Evolutionary conservation across 352 stramenopile genomes (phyloP).

Genomic region (Phytophthora syringae): DNA sequence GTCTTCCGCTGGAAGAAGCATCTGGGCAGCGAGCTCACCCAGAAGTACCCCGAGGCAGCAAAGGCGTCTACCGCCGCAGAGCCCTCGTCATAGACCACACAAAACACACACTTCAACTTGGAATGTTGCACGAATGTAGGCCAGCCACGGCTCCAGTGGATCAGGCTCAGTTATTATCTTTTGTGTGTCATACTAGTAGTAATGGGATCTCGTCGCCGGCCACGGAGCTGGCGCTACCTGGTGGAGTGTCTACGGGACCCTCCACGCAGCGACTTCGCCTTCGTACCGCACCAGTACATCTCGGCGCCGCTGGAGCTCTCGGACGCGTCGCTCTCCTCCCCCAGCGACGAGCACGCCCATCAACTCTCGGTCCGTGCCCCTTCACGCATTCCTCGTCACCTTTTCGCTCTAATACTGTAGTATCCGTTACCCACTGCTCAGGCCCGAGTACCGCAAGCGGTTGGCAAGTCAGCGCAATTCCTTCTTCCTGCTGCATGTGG

Average conservation of each 20-base stretch:
- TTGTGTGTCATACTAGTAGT: too few relatives aligned
- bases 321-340: conserved; percentile 42
- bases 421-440: too few relatives aligned
- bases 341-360: conserved; percentile 80
- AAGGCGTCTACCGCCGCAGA: background rate
- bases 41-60: conserved; percentile 53
- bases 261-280: conserved; percentile 79
- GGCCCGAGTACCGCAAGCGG: conserved; percentile 37
- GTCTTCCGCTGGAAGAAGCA: conserved; percentile 83
- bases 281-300: conserved; percentile 85
- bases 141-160: too few relatives aligned
- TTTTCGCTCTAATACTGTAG: too few relatives aligned
- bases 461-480: conserved; percentile 44
- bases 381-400: too few relatives aligned
- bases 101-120: too few relatives aligned
- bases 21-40: conserved; percentile 75
- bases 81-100: too few relatives aligned
- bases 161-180: conserved; percentile 1
- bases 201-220: conserved; percentile 21
- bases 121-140: too few relatives aligned
- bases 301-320: conserved; percentile 50
- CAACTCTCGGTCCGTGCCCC: conserved; percentile 39
- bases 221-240: conserved; percentile 65
- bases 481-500: conserved; percentile 71
- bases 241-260: conserved; percentile 71